Conservation (phyloP, 495 filamentous ascomycete genomes). For the Penicillium bialowiezense region DNA sequence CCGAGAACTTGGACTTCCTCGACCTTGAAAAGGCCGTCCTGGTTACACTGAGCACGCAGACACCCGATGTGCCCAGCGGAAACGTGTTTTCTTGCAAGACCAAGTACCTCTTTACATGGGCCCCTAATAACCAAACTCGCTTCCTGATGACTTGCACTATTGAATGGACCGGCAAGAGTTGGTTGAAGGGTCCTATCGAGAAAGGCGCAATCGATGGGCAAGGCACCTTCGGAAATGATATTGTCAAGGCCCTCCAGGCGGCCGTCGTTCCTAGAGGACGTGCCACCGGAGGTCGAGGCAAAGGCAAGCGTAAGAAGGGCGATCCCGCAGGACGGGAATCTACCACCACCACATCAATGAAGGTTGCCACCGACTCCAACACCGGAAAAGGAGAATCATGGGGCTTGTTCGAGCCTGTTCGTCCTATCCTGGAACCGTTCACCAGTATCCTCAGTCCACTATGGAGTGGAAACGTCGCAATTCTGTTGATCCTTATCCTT, state of each 20-base stretch:
- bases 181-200: conserved; percentile 95
- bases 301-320: conserved; percentile 56
- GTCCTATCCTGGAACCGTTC: conserved; percentile 65
- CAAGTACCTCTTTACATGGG: conserved; percentile 92
- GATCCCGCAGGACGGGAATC: conserved; percentile 30
- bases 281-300: conserved; percentile 34
- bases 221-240: conserved; percentile 69
- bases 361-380: conserved; percentile 40
- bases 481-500: conserved; percentile 50
- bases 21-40: conserved; percentile 86
- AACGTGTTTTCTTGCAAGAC: conserved; percentile 91
- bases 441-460: conserved; percentile 67
- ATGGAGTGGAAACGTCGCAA: conserved; percentile 63
- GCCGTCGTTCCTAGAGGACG: conserved; percentile 66
- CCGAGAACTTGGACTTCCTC: conserved; percentile 72
- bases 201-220: conserved; percentile 94
- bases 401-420: conserved; percentile 79
- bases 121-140: conserved; percentile 75
- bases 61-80: conserved; percentile 91
- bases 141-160: conserved; percentile 83
- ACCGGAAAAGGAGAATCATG: conserved; percentile 53
- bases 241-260: conserved; percentile 68
- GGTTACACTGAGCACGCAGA: conserved; percentile 78
- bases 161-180: conserved; percentile 97
- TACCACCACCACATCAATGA: conserved; percentile 38